Percentiles rank a stretch among this genome's conserved stretches.
phyloP scores from a whole-genome alignment of 306 rosid species.

The Quercus parvula region DNA sequence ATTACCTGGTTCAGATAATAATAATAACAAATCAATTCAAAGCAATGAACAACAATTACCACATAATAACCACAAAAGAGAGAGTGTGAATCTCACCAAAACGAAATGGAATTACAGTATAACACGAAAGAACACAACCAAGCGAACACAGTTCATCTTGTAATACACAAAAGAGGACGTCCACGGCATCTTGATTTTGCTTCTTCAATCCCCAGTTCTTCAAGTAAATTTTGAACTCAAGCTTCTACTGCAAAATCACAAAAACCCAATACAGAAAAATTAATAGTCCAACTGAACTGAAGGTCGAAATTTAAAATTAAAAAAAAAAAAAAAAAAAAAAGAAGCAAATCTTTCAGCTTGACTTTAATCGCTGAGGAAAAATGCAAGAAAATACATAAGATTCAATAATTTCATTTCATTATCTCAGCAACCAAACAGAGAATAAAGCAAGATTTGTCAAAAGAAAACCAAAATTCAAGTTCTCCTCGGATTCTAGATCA shows the following conservation, averaged over 20 bases:
- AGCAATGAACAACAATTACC: not conserved
- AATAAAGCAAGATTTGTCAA: too few species aligned
- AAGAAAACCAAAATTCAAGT: too few species aligned
- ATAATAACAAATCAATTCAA: not conserved
- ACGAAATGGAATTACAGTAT: conserved; percentile 66
- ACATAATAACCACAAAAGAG: not conserved
- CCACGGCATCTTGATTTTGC: conserved; percentile 85
- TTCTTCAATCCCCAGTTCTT: conserved; percentile 36
- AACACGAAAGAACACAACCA: conserved; percentile 90
- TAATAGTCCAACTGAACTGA: not conserved
- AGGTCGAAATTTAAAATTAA: too few species aligned
- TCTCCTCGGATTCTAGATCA: not conserved
- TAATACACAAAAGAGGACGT: conserved; percentile 59
- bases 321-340: not conserved
- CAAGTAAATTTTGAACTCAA: conserved; percentile 16
- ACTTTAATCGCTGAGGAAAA: too few species aligned
- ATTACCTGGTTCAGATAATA: not conserved
- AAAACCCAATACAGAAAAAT: not conserved
- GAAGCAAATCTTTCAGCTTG: not conserved
- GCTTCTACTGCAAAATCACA: conserved; percentile 33
- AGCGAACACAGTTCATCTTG: conserved; percentile 70
- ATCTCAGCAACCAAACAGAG: too few species aligned
- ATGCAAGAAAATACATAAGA: too few species aligned
- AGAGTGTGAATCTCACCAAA: conserved; percentile 46
- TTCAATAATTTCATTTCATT: too few species aligned